phyloP scores from a whole-genome alignment of 2,329 filamentous ascomycete species.

The Colletotrichum chlorophyti region DNA sequence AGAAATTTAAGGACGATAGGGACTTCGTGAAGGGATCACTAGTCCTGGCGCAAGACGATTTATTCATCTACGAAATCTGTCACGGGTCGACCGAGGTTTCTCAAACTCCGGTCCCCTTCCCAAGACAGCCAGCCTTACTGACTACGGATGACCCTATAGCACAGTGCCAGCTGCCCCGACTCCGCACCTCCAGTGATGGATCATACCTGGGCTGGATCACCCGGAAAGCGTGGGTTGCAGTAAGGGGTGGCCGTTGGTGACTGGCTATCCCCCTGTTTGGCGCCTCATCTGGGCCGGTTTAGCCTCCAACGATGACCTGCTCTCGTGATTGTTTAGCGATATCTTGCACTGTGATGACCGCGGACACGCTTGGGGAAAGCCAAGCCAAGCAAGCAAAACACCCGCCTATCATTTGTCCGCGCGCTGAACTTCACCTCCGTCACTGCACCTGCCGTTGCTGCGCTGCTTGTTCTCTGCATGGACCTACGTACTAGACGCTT shows the following conservation, averaged over 20 bases:
- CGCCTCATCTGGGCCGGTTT: conserved; percentile 19
- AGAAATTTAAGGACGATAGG: too few species aligned
- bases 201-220: too few species aligned
- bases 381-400: conserved; percentile 23
- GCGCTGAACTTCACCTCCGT: conserved; percentile 17
- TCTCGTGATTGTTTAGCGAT: conserved; percentile 28
- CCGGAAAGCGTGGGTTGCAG: conserved; percentile 13
- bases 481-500: too few species aligned
- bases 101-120: too few species aligned
- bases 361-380: conserved; percentile 21
- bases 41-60: too few species aligned
- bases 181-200: conserved; percentile 8
- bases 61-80: too few species aligned
- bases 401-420: conserved; percentile 8
- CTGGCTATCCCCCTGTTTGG: conserved; percentile 18
- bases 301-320: conserved; percentile 26
- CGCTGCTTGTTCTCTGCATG: conserved; percentile 9
- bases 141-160: too few species aligned
- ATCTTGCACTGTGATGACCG: conserved; percentile 11
- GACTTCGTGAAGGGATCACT: too few species aligned
- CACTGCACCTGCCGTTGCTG: conserved; percentile 1
- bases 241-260: conserved; percentile 12
- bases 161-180: too few species aligned
- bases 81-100: too few species aligned
- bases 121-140: too few species aligned